phyloP scores from a whole-genome alignment of 2,329 filamentous ascomycete genomes.

The Ceratocystis albifundus region DNA sequence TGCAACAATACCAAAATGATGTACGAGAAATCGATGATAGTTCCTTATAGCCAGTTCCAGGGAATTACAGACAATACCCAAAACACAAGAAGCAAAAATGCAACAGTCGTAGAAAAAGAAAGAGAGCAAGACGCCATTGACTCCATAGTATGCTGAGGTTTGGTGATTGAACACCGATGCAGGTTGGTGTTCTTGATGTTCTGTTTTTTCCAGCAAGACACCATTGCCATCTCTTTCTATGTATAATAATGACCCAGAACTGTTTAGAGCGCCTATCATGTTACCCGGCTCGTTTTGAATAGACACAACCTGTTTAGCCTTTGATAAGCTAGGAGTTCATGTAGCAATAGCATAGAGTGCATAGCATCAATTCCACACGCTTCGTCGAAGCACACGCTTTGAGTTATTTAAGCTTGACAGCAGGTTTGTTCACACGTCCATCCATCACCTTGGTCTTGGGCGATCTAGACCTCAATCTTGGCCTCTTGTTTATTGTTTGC shows the following conservation, averaged over 20 bases:
- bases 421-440: not conserved
- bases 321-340: not conserved
- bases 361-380: not conserved
- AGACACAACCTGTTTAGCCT: not conserved
- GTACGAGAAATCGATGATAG: not conserved
- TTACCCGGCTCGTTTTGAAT: not conserved
- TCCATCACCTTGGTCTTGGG: not conserved
- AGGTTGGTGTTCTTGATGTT: conserved; percentile 5
- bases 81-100: not conserved
- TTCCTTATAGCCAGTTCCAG: no score
- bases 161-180: conserved; percentile 3
- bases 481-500: not conserved
- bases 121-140: not conserved
- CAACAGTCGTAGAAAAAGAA: not conserved
- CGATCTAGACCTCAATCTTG: not conserved
- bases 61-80: not conserved
- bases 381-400: not conserved
- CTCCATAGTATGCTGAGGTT: not conserved
- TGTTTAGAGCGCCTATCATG: not conserved
- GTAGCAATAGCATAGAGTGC: not conserved
- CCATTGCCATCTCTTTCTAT: not conserved
- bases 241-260: not conserved
- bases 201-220: conserved; percentile 4
- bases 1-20: not conserved
- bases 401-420: not conserved